These are phyloP conservation scores for Saprolegnia diclina DNA, from an alignment of 352 stramenopile genomes.

Conservation along the genomic window DNA sequence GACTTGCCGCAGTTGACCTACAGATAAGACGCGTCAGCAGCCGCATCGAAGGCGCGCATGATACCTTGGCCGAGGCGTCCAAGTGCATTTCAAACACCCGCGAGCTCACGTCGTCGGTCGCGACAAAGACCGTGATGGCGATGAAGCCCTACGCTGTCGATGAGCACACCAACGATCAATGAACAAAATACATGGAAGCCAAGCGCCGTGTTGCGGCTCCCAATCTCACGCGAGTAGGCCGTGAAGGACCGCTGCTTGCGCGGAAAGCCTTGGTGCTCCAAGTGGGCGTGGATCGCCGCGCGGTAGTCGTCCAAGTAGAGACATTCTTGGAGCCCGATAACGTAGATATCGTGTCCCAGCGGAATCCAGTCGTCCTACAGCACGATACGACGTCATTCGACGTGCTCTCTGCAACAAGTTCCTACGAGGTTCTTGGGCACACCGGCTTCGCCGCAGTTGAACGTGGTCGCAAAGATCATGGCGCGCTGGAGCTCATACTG, in stretches of 20 bases:
- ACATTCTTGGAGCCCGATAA: slow-evolving; percentile 89
- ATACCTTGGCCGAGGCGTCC: slow-evolving; percentile 33
- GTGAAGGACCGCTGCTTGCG: slow-evolving; percentile 54
- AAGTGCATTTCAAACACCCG: slow-evolving; percentile 67
- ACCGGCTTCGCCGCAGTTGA: slow-evolving; percentile 18
- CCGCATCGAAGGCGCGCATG: too few species aligned
- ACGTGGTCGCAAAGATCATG: slow-evolving; percentile 25
- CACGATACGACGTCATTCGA: not conserved
- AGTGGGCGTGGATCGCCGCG: slow-evolving; percentile 55
- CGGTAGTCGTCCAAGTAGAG: slow-evolving; percentile 74
- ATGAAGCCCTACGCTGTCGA: slow-evolving; percentile 53
- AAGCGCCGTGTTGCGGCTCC: slow-evolving; percentile 63
- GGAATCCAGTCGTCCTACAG: slow-evolving; percentile 69
- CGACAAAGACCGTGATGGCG: slow-evolving; percentile 76
- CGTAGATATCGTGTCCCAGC: slow-evolving; percentile 78
- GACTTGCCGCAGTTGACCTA: slow-evolving; percentile 77
- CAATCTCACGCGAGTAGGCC: slow-evolving; percentile 77
- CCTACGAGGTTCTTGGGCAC: slow-evolving; percentile 5
- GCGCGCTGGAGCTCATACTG: slow-evolving; percentile 32
- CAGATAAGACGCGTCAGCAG: too few species aligned
- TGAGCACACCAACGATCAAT: not conserved
- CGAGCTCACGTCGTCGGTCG: slow-evolving; percentile 49
- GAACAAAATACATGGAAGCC: slow-evolving; percentile 50
- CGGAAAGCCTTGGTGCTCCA: slow-evolving; percentile 31
- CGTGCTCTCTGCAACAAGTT: not conserved